phyloP scores from a whole-genome alignment of 768 basidiomycete genomes.

The Hysterangium stoloniferum region DNA sequence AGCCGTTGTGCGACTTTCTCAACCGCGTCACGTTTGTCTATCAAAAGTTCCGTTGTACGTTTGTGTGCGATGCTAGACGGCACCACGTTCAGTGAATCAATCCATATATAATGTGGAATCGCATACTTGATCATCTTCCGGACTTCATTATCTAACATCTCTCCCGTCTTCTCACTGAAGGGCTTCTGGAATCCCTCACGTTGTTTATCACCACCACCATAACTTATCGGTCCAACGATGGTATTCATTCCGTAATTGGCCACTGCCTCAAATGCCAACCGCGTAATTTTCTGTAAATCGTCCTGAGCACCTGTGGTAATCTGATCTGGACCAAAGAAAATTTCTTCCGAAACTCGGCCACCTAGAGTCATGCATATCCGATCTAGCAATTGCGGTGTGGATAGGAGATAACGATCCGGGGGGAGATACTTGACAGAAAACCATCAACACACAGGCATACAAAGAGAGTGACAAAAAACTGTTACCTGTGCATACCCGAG shows the following conservation, averaged over 20 bases:
- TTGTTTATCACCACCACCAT: slow-evolving; percentile 79
- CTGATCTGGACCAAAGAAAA: slow-evolving; percentile 86
- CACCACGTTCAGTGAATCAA: background rate
- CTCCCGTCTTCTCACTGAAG: slow-evolving; percentile 95
- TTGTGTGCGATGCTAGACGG: slow-evolving; percentile 59
- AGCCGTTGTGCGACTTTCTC: slow-evolving; percentile 89
- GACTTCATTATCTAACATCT: slow-evolving; percentile 86
- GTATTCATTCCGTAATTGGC: slow-evolving; percentile 97
- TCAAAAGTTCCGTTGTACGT: slow-evolving; percentile 76
- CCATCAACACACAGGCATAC: slow-evolving; percentile 1
- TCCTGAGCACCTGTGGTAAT: slow-evolving; percentile 99
- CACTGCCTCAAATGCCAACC: slow-evolving; percentile 94
- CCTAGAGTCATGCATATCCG: slow-evolving; percentile 98
- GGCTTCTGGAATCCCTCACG: slow-evolving; percentile 93
- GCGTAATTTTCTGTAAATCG: slow-evolving; percentile 95
- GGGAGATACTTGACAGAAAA: slow-evolving; percentile 66
- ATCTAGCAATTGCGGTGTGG: slow-evolving; percentile 90
- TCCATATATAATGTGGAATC: slow-evolving; percentile 4
- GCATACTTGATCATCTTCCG: slow-evolving; percentile 88
- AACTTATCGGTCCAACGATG: slow-evolving; percentile 91
- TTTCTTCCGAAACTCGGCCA: slow-evolving; percentile 96
- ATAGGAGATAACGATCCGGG: slow-evolving; percentile 90
- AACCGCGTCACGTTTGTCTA: slow-evolving; percentile 74
- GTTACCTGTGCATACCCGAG: slow-evolving; percentile 91
- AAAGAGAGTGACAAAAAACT: slow-evolving; percentile 8